Evolutionary conservation across 176 grass and related monocot species (phyloP).

Genomic region (Avena insularis): DNA sequence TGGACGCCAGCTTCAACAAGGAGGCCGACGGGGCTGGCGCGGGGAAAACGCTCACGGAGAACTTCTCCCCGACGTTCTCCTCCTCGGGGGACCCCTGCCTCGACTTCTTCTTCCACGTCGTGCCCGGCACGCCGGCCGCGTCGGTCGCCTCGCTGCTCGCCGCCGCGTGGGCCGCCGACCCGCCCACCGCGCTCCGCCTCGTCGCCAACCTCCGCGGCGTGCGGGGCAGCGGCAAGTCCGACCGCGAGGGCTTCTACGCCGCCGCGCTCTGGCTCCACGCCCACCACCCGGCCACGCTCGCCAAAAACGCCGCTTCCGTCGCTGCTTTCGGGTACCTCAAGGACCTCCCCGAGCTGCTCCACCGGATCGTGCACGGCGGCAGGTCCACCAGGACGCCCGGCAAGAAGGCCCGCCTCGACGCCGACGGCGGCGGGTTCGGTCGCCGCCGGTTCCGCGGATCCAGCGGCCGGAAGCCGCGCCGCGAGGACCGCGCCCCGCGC

Average conservation of each 20-base stretch:
- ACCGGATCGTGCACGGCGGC: conserved; percentile 63
- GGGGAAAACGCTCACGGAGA: conserved; percentile 62
- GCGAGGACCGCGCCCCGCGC: neutral
- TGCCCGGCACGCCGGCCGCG: conserved; percentile 44
- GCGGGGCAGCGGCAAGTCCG: conserved; percentile 77
- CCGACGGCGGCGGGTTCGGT: conserved; percentile 4
- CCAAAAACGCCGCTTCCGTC: conserved; percentile 54
- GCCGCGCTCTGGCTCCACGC: conserved; percentile 74
- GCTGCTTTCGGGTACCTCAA: conserved; percentile 80
- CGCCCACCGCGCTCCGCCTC: conserved; percentile 61
- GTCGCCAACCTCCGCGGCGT: conserved; percentile 75
- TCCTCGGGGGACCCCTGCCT: conserved; percentile 79
- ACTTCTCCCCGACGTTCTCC: conserved; percentile 60
- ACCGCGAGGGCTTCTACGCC: conserved; percentile 83
- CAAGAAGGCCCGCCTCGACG: conserved; percentile 48
- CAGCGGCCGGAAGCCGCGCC: neutral
- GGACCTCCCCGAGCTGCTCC: conserved; percentile 90
- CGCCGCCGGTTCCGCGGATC: neutral
- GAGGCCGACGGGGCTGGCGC: neutral
- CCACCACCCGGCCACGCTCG: conserved; percentile 72
- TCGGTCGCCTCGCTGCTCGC: conserved; percentile 50
- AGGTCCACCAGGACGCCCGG: conserved; percentile 55
- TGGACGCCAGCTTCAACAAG: conserved; percentile 38
- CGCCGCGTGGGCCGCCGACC: conserved; percentile 56
- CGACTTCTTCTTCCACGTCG: conserved; percentile 91